Conservation (phyloP, 176 grass and related monocot species). For the Oryza rufipogon region DNA sequence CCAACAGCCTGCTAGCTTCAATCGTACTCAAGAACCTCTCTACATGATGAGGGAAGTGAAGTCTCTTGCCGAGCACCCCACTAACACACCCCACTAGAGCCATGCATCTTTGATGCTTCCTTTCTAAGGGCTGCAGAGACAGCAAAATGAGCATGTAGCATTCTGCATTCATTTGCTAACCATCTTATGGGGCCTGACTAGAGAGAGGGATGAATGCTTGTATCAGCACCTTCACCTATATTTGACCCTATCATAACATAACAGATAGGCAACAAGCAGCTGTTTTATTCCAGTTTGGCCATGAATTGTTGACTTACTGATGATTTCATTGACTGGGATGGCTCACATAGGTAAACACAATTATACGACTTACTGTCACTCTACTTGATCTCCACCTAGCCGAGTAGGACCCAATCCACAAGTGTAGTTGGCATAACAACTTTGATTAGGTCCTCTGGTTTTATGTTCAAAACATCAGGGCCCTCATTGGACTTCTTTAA, state of each 20-base stretch:
- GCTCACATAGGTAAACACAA: background rate
- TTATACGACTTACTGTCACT: background rate
- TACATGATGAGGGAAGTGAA: background rate
- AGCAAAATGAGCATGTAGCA: background rate
- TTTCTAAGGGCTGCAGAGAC: background rate
- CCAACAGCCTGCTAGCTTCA: background rate
- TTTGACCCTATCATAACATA: background rate
- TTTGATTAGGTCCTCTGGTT: background rate
- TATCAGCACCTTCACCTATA: background rate
- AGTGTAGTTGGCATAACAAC: background rate
- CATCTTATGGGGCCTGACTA: background rate
- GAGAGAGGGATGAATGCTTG: background rate
- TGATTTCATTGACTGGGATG: background rate
- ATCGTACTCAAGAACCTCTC: background rate
- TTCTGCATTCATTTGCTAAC: background rate
- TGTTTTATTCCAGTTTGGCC: background rate
- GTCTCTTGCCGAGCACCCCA: background rate
- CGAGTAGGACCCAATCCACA: background rate
- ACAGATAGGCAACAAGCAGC: background rate
- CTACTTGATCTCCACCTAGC: background rate
- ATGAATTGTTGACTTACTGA: background rate
- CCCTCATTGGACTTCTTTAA: background rate
- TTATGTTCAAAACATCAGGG: slow-evolving; percentile 1
- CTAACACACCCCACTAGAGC: background rate
- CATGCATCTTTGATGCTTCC: background rate